These are phyloP conservation scores for Helianthus annuus DNA, from an alignment of 129 eudicot species.

Conservation along the genomic window DNA sequence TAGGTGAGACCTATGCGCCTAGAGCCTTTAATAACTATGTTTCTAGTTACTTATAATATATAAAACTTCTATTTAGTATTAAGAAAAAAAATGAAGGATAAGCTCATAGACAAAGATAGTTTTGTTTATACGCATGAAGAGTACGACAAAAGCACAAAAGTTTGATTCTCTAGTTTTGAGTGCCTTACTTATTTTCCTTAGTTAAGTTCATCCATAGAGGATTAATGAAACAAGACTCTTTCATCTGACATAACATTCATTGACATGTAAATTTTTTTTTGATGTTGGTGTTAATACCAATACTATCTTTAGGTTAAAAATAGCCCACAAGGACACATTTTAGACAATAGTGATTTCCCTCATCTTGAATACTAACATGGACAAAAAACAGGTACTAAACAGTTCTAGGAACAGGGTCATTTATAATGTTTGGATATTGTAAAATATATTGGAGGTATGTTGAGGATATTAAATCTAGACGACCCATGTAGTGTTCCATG, in stretches of 20 bases:
- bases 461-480: not conserved
- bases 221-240: not conserved
- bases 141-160: not conserved
- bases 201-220: not conserved
- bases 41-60: not conserved
- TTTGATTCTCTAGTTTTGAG: not conserved
- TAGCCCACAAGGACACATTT: not conserved
- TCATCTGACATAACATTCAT: not conserved
- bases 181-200: not conserved
- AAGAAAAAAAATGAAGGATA: not conserved
- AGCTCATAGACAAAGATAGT: slow-evolving; percentile 12
- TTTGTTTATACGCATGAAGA: not conserved
- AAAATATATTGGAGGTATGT: not conserved
- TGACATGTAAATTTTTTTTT: not conserved
- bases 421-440: too few species aligned
- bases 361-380: slow-evolving; percentile 11
- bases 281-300: not conserved
- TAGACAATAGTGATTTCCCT: not conserved
- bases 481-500: not conserved
- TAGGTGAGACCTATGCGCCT: too few species aligned
- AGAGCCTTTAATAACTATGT: too few species aligned
- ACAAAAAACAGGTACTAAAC: not conserved
- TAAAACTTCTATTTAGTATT: not conserved
- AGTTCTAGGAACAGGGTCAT: too few species aligned
- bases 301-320: not conserved